These are phyloP conservation scores for Lentithecium fluviatile DNA, from an alignment of 495 filamentous ascomycete genomes.

Conservation along the genomic window DNA sequence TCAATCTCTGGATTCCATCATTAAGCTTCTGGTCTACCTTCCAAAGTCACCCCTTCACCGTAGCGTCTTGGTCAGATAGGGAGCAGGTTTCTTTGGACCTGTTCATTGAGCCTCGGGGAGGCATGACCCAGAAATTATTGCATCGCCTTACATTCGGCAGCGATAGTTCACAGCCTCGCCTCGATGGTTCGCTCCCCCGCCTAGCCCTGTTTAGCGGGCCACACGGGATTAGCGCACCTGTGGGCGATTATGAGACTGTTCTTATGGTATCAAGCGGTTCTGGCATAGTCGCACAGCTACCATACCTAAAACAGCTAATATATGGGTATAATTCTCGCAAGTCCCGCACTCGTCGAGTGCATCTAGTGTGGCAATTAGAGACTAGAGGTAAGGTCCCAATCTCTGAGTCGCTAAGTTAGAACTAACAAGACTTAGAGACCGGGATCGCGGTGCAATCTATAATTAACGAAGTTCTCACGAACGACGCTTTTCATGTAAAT, in stretches of 20 bases:
- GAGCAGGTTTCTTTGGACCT: conserved; percentile 7
- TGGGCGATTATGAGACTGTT: conserved; percentile 14
- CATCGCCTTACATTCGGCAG: too few species aligned
- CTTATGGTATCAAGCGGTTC: conserved; percentile 7
- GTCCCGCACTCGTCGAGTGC: conserved; percentile 5
- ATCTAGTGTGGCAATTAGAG: conserved; percentile 15
- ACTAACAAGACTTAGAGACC: conserved; percentile 6
- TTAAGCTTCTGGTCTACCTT: conserved; percentile 15
- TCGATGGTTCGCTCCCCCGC: conserved; percentile 6
- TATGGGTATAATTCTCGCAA: conserved; percentile 9
- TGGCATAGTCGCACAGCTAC: conserved; percentile 12
- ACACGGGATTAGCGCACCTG: conserved; percentile 10
- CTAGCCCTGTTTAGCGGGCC: conserved; percentile 14
- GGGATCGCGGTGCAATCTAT: conserved; percentile 11
- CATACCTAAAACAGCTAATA: conserved; percentile 14
- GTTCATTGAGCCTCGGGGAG: conserved; percentile 8
- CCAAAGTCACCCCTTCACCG: conserved; percentile 9
- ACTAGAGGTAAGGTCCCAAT: conserved; percentile 17
- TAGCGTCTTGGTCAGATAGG: conserved; percentile 11
- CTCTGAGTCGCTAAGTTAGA: conserved; percentile 1
- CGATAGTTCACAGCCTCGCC: too few species aligned
- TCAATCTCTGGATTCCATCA: conserved; percentile 13
- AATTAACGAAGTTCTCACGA: conserved; percentile 12
- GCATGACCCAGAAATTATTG: conserved; percentile 10
- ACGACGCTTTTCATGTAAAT: conserved; percentile 10